Base-by-base conservation (phyloP, 2,329 filamentous ascomycete species). In the Graphilbum sp. region DNA sequence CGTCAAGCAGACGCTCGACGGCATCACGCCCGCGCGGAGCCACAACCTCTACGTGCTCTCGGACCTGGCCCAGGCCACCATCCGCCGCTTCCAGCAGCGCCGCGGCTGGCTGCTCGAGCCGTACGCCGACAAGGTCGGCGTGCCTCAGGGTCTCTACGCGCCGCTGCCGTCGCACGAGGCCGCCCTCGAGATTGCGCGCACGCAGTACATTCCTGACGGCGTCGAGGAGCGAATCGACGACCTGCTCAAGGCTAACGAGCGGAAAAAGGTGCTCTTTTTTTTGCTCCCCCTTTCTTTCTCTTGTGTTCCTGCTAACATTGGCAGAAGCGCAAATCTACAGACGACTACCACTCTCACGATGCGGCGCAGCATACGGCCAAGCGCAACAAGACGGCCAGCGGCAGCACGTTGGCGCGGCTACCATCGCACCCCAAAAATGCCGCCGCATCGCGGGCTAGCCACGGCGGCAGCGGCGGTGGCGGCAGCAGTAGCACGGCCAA, bases 1-100 rank as follows among this genome's bases (percentile, higher is more conserved):
- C 10, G 79, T 94, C 39, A 98, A 98, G 64, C 82, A 88, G 56
- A 82, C 87, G 10, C 70, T 74, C 32, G 90, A 98, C 54, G 81
- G 73, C 12, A 74, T 96, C 43, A 68, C 71, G 19, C 69, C 74
- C 0, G 61, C 67, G 1, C 65, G 69, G 42, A 83, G 79, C 48
- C 75, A 86, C 41, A 75, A 77, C 44, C 66, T 98, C 1, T 93
- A 95, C 53, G 75, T 87, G 6, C 60, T 98, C 29, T 87, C 84
- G 37, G 90, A 98, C 55, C 69, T 98, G 10, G 75, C 87, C 0
- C 83, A 90, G 56, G 72, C 77, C 3, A 69, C 88, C 12, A 79
- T 95, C 42, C 74, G 84, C 35, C 78, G 79, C 47, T 98, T 82
- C 66, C 83, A 90, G 54, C 86, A 94, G 45, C 71, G 78, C 47